phyloP scores from a whole-genome alignment of 2,329 filamentous ascomycete species.

The Aspergillus neoniger region DNA sequence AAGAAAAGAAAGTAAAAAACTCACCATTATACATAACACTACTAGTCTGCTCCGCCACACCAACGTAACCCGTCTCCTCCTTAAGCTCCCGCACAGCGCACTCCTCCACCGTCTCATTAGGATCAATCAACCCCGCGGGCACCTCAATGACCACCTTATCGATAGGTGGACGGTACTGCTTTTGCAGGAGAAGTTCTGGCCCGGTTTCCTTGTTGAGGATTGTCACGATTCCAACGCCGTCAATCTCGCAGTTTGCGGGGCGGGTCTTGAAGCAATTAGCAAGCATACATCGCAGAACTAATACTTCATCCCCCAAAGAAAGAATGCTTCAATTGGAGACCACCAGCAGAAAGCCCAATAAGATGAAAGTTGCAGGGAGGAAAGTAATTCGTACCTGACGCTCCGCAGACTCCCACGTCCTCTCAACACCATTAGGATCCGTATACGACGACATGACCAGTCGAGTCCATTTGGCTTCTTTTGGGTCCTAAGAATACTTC shows the following conservation, averaged over 20 bases:
- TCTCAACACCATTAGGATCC: conserved; percentile 45
- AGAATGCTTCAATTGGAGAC: too few relatives aligned
- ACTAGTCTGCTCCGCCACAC: conserved; percentile 44
- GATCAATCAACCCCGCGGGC: conserved; percentile 62
- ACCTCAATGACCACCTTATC: conserved; percentile 62
- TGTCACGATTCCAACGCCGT: conserved; percentile 62
- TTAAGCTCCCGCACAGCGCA: conserved; percentile 61
- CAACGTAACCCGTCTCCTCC: conserved; percentile 66
- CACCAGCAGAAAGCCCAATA: too few relatives aligned
- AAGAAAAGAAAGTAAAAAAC: conserved; percentile 15
- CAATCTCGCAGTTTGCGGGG: conserved; percentile 55
- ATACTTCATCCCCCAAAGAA: too few relatives aligned
- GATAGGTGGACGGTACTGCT: conserved; percentile 63
- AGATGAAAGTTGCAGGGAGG: too few relatives aligned
- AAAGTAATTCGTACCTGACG: conserved; percentile 35
- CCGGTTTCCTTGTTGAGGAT: conserved; percentile 58
- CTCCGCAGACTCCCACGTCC: conserved; percentile 50
- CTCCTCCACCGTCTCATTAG: conserved; percentile 57
- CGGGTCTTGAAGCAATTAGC: conserved; percentile 39
- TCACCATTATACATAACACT: conserved; percentile 49
- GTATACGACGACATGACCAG: conserved; percentile 46
- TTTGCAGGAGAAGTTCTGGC: conserved; percentile 54
- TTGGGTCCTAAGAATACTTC: conserved; percentile 34
- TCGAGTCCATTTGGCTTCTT: conserved; percentile 46
- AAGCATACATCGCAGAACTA: background rate